phyloP scores from a whole-genome alignment of 331 rosid genomes.

The Pyrus hybrid region DNA sequence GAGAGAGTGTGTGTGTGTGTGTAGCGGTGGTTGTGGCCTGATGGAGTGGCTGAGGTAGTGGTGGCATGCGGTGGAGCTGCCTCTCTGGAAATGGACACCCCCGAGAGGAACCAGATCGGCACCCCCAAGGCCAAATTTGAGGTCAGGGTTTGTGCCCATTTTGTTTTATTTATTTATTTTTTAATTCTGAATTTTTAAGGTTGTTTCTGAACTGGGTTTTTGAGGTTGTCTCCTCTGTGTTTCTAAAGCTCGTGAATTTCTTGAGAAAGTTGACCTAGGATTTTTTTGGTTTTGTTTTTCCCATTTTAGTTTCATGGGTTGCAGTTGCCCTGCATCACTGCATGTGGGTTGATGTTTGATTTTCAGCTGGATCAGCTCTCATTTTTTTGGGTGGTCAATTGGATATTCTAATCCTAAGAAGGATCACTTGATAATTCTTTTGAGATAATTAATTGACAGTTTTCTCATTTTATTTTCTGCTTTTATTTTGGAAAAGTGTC shows the following conservation, averaged over 20 bases:
- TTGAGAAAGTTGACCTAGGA: not conserved
- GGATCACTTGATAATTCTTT: not conserved
- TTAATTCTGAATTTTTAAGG: not conserved
- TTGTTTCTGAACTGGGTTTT: not conserved
- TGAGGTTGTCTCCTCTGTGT: not conserved
- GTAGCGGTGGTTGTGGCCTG: not conserved
- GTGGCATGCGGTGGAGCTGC: conserved; percentile 24
- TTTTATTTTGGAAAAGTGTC: not conserved
- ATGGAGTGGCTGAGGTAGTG: not conserved
- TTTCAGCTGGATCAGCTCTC: not conserved
- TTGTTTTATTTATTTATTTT: not conserved
- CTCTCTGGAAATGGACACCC: conserved; percentile 70
- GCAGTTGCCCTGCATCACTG: conserved; percentile 8
- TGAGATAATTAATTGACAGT: not conserved
- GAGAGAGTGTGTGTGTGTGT: no score
- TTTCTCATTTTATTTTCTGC: not conserved
- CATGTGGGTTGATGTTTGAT: conserved; percentile 19
- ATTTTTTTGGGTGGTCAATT: no score
- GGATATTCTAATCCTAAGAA: no score
- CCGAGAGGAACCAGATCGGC: conserved; percentile 74
- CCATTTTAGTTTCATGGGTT: not conserved
- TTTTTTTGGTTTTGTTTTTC: not conserved
- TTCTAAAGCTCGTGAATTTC: not conserved
- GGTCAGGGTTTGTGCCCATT: conserved; percentile 30
- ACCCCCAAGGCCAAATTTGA: conserved; percentile 48